Percentiles rank a stretch among this genome's conserved stretches.
Evolutionary conservation across 306 rosid species (phyloP).

Genomic region (Quercus dentata): DNA sequence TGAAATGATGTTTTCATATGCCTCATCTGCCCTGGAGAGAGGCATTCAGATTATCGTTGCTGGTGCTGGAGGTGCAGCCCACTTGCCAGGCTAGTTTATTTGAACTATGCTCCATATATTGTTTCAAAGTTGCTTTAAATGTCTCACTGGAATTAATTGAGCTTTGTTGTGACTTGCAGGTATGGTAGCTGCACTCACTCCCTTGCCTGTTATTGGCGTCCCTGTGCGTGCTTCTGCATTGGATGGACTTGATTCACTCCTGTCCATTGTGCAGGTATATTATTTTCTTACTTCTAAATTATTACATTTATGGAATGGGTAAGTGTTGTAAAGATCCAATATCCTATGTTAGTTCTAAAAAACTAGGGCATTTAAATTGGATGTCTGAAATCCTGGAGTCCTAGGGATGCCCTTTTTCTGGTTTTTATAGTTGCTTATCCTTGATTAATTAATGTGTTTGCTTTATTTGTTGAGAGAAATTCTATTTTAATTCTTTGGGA

Average conservation of each 20-base stretch:
- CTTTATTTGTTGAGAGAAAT: neutral
- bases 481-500: neutral
- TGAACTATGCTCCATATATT: slow-evolving; percentile 2
- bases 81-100: slow-evolving; percentile 70
- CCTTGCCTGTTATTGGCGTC: slow-evolving; percentile 80
- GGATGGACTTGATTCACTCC: slow-evolving; percentile 43
- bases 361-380: neutral
- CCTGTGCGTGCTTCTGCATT: slow-evolving; percentile 79
- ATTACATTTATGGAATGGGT: neutral
- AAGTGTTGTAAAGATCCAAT: neutral
- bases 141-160: slow-evolving; percentile 13
- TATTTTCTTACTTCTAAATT: neutral
- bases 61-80: slow-evolving; percentile 97
- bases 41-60: slow-evolving; percentile 87
- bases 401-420: neutral
- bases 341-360: neutral
- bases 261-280: slow-evolving; percentile 85
- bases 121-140: neutral
- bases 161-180: slow-evolving; percentile 40
- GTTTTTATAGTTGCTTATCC: neutral
- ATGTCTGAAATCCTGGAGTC: too few relatives aligned
- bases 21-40: slow-evolving; percentile 57
- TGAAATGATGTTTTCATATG: slow-evolving; percentile 75
- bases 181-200: slow-evolving; percentile 90
- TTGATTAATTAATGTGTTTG: too few relatives aligned